Conservation (phyloP, 1,139 yeast species). For the Schwanniomyces etchellsii region DNA sequence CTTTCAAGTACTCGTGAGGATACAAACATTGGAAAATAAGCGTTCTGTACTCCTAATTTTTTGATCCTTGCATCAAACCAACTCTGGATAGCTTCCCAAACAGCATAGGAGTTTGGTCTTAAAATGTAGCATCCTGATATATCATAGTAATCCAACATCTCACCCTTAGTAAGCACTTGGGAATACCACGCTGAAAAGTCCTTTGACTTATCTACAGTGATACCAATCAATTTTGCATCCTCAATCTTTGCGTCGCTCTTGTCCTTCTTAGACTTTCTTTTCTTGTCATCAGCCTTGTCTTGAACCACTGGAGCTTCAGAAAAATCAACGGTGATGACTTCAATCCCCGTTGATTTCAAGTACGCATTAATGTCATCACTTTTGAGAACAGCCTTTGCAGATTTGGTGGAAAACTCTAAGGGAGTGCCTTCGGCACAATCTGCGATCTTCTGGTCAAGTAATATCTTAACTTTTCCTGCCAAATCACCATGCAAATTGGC, state of each 20-base stretch:
- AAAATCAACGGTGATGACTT: constrained; percentile 55
- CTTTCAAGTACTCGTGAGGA: constrained; percentile 87
- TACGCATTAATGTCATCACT: constrained; percentile 49
- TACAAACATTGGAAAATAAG: constrained; percentile 98
- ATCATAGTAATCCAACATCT: constrained; percentile 96
- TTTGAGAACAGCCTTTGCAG: constrained; percentile 50
- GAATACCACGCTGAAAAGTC: constrained; percentile 98
- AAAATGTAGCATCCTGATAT: constrained; percentile 98
- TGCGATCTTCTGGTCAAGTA: constrained; percentile 56
- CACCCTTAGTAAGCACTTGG: constrained; percentile 92
- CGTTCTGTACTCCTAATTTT: constrained; percentile 84
- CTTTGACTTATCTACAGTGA: constrained; percentile 84
- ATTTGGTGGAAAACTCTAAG: constrained; percentile 56
- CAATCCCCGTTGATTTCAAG: constrained; percentile 54
- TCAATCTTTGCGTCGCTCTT: constrained; percentile 56
- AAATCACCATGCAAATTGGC: constrained; percentile 51
- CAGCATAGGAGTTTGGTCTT: constrained; percentile 90
- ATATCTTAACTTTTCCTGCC: constrained; percentile 59
- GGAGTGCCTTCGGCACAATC: constrained; percentile 29
- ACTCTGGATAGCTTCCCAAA: constrained; percentile 92
- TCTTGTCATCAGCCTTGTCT: constrained; percentile 19
- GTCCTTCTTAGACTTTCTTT: constrained; percentile 24
- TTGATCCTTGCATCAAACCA: constrained; percentile 82
- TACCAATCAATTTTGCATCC: constrained; percentile 92
- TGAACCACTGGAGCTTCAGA: constrained; percentile 30